phyloP scores from a whole-genome alignment of 495 filamentous ascomycete genomes.

The Aspergillus steynii region DNA sequence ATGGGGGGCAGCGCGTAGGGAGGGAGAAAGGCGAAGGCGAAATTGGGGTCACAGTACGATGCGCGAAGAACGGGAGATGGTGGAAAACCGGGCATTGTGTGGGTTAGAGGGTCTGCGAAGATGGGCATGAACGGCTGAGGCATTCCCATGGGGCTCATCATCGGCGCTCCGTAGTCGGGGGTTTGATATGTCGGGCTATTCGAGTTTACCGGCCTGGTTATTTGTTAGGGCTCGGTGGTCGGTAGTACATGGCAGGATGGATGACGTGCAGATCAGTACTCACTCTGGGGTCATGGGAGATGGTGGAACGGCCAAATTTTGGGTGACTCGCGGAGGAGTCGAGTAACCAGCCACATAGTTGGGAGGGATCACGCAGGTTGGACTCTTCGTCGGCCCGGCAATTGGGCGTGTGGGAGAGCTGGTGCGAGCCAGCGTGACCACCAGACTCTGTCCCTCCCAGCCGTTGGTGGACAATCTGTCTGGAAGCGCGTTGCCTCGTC shows the following conservation, averaged over 20 bases:
- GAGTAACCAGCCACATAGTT: conserved; percentile 37
- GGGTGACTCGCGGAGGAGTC: conserved; percentile 33
- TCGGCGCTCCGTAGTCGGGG: conserved; percentile 30
- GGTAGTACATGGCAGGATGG: background rate
- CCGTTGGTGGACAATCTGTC: conserved; percentile 45
- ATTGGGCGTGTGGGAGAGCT: conserved; percentile 45
- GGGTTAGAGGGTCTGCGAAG: conserved; percentile 29
- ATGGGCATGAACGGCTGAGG: conserved; percentile 33
- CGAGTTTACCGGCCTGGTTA: conserved; percentile 28
- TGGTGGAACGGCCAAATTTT: conserved; percentile 34
- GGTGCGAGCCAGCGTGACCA: conserved; percentile 46
- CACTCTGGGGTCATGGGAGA: conserved; percentile 45
- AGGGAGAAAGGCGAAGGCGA: conserved; percentile 35
- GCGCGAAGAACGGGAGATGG: conserved; percentile 34
- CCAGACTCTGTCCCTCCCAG: conserved; percentile 48
- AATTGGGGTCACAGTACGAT: conserved; percentile 28
- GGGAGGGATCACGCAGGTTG: conserved; percentile 28
- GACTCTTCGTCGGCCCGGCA: conserved; percentile 47
- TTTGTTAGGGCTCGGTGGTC: conserved; percentile 2
- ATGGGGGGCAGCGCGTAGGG: conserved; percentile 33
- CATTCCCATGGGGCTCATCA: conserved; percentile 23
- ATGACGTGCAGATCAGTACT: conserved; percentile 8
- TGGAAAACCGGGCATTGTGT: conserved; percentile 30
- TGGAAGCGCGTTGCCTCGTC: conserved; percentile 14
- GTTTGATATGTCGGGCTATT: conserved; percentile 27